Base-by-base conservation (phyloP, 345 rosid species). In the Populus pruinosa region DNA sequence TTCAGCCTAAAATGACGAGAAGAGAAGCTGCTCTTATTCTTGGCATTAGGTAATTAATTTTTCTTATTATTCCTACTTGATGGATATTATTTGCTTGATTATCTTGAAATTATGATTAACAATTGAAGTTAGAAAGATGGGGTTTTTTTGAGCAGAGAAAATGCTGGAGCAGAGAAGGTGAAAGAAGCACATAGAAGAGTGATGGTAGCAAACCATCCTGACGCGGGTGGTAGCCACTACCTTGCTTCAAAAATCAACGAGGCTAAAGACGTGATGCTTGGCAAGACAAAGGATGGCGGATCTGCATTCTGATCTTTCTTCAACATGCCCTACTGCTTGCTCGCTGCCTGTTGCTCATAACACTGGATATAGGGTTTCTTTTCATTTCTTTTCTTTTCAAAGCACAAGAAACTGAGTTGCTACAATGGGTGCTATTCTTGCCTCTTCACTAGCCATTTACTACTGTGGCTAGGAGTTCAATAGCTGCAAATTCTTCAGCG, bases 151-250 rank as follows among this genome's bases (percentile, higher is more conserved):
- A 47, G 78, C 82, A 92, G 97, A 88, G 96, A 91, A 80, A 86
- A 68, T 78, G 92, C 90, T 12, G 29, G 91, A 25, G 77, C 87
- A 0, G 97, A 87, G 67, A 92, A 94, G 83, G 91, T 92, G 64
- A 91, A 88, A 86, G 97, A 92, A 85, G 98, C 97, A 20, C 97
- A 94, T 74, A 86, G 94, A 86, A 90, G 70, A 85, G 97, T 90
- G 27, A 91, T 94, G 97, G 95, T 91, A 25, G 98, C 98, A 65
- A 93, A 93, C 86, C 97, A 90, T 81, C 97, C 95, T 1, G 97
- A 91, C 82, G 95, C 96, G 1, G 98, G 97, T 43, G 98, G 97
- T 50, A 91, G 98, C 83, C 94, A 94, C 83, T 94, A 88, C 87
- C 84, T 94, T 8, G 97, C 97, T 17, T 92, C 97, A n/a, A 94